Percentiles rank a stretch among this genome's conserved stretches.
phyloP scores from a whole-genome alignment of 768 basidiomycete genomes.

The Lactarius sanguifluus region DNA sequence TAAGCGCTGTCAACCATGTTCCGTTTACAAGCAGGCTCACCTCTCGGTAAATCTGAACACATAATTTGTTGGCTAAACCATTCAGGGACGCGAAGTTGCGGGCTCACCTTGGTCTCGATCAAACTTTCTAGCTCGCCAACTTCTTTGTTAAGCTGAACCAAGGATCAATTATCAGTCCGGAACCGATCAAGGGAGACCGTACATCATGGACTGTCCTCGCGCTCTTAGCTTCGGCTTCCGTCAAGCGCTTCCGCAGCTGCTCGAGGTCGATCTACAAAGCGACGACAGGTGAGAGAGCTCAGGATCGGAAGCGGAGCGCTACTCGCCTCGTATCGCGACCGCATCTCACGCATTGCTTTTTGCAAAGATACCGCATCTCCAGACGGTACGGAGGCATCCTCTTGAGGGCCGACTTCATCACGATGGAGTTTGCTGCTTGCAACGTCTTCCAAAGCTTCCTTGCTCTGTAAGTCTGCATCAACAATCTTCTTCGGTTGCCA shows the following conservation, averaged over 20 bases:
- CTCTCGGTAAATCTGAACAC: constrained; percentile 76
- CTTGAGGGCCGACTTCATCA: constrained; percentile 46
- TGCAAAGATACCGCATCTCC: constrained; percentile 45
- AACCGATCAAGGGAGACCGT: constrained; percentile 33
- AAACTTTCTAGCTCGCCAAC: constrained; percentile 89
- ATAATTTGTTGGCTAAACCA: neutral
- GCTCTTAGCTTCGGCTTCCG: constrained; percentile 73
- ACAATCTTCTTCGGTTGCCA: neutral
- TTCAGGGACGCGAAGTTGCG: constrained; percentile 4
- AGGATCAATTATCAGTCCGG: constrained; percentile 15
- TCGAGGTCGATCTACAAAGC: constrained; percentile 58
- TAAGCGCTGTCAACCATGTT: too few species aligned
- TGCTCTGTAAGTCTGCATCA: constrained; percentile 48
- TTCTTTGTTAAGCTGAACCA: constrained; percentile 77
- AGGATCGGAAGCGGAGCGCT: neutral
- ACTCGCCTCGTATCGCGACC: constrained; percentile 53
- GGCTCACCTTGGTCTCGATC: constrained; percentile 87
- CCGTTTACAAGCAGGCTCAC: constrained; percentile 38
- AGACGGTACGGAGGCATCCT: constrained; percentile 27
- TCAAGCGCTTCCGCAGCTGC: constrained; percentile 64
- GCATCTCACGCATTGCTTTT: constrained; percentile 48
- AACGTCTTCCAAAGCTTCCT: constrained; percentile 74
- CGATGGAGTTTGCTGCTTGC: constrained; percentile 58
- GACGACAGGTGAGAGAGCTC: constrained; percentile 1
- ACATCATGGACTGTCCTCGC: constrained; percentile 69